These are phyloP conservation scores for Cylindrotheca fusiformis DNA, from an alignment of 108 stramenopile species.

Conservation along the genomic window DNA sequence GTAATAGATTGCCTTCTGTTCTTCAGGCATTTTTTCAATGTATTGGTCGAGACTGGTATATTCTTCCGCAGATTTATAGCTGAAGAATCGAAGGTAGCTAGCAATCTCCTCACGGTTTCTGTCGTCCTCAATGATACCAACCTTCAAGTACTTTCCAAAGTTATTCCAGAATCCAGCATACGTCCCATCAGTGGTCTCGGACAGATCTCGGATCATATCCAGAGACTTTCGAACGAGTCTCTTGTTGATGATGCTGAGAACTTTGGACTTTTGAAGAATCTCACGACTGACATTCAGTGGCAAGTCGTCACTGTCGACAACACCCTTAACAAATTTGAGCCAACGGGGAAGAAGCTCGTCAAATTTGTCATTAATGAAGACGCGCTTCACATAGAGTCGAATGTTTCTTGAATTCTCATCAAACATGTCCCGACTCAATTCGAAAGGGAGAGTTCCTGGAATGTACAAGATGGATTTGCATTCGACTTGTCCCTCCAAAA, in stretches of 20 bases:
- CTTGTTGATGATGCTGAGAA: conserved; percentile 96
- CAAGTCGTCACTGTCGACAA: conserved; percentile 95
- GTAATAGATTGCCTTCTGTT: conserved; percentile 94
- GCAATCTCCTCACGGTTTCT: conserved; percentile 87
- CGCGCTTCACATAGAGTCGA: conserved; percentile 97
- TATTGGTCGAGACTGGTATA: conserved; percentile 88
- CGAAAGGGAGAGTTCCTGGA: conserved; percentile 94
- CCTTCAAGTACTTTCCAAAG: conserved; percentile 98
- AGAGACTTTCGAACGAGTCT: conserved; percentile 94
- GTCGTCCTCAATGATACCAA: conserved; percentile 91
- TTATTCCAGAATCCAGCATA: conserved; percentile 92
- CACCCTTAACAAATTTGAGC: conserved; percentile 95
- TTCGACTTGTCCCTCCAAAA: conserved; percentile 97
- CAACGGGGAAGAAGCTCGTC: conserved; percentile 97
- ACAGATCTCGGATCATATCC: conserved; percentile 91
- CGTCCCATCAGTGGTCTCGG: conserved; percentile 67
- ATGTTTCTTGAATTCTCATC: conserved; percentile 91
- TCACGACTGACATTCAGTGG: conserved; percentile 97
- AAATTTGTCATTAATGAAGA: conserved; percentile 99
- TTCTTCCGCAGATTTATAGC: conserved; percentile 78
- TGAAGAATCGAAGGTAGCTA: conserved; percentile 82
- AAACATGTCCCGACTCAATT: conserved; percentile 95
- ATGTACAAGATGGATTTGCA: conserved; percentile 95
- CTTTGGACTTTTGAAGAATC: conserved; percentile 97
- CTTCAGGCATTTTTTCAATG: conserved; percentile 86